Base-by-base conservation (phyloP, 306 rosid genomes). In the Datisca glomerata region DNA sequence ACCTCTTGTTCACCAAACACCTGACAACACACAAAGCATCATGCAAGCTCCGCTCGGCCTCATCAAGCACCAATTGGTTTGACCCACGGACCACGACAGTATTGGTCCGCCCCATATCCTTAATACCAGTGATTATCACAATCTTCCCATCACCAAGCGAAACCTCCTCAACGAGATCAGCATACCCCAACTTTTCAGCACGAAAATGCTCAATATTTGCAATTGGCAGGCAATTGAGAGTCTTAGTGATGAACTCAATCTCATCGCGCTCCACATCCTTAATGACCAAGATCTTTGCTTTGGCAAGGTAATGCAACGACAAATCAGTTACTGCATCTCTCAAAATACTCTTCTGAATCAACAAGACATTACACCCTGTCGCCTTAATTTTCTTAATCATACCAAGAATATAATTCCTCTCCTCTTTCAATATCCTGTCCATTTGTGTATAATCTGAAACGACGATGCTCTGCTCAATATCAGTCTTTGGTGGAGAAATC, bases 231-330 rank as follows among this genome's bases (percentile, higher is more conserved):
- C 98, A 89, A 54, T 89, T 84, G 45, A 89, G 40, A 3, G 98
- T 89, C 71, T 89, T 89, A 23, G 98, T 89, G 16, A 89, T 84
- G 48, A 89, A 89, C 69, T 89, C 98, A 60, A 89, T 89, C 31
- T 89, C 98, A 47, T 89, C 98, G 10, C 95, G 67, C 56, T 89
- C 98, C 38, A 89, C 98, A 56, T 89, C 98, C 70, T 89, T 89
- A 15, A 89, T 63, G 67, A 89, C 98, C 72, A 89, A 57, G 51
- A 89, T 89, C 76, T 84, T 89, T 0, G 98, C 95, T 55, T 89
- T 89, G 0, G 98, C 98, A 47, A 84, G 94, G 20, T 89, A 89
- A 62, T 89, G 98, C 60, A 89, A 8, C 9, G 98, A 89, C 61
- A 89, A 57, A 48, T 89, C 98, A 17, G 98, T 89, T 32, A 89